These are phyloP conservation scores for Metarhizium robertsii DNA, from an alignment of 2,329 filamentous ascomycete genomes.

Conservation along the genomic window DNA sequence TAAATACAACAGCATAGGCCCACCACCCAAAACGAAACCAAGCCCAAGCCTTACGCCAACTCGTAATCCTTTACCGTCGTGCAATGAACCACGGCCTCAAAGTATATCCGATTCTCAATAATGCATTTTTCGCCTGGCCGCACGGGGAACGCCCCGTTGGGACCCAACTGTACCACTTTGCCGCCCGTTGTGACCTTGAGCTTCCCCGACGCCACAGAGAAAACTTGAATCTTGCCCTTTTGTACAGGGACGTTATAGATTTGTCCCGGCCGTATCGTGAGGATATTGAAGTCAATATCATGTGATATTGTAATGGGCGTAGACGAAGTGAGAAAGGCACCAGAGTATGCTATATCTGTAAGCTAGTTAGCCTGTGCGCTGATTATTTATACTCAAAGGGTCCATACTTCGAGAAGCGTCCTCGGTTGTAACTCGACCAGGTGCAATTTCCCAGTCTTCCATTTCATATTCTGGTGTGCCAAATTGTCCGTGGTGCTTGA, in stretches of 20 bases:
- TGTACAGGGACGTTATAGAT: constrained; percentile 21
- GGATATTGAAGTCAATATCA: constrained; percentile 30
- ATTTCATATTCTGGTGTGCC: constrained; percentile 4
- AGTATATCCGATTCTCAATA: constrained; percentile 34
- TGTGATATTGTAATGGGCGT: constrained; percentile 26
- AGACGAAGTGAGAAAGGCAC: constrained; percentile 28
- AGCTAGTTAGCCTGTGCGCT: background rate
- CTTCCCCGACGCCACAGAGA: constrained; percentile 32
- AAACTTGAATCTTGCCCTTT: constrained; percentile 24
- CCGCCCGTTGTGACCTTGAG: constrained; percentile 27
- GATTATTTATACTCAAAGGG: no score
- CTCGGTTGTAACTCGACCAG: constrained; percentile 27
- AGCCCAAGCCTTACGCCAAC: background rate
- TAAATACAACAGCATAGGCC: no score
- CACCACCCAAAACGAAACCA: no score
- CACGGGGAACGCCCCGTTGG: constrained; percentile 35
- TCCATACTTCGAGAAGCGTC: constrained; percentile 25
- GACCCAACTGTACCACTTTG: constrained; percentile 30
- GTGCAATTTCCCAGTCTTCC: constrained; percentile 27
- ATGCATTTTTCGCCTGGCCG: constrained; percentile 26
- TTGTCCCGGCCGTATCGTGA: constrained; percentile 29
- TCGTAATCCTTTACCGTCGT: constrained; percentile 21
- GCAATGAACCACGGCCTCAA: constrained; percentile 34
- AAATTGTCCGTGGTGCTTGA: background rate
- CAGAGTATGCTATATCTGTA: constrained; percentile 34